Base-by-base conservation (phyloP, 768 basidiomycete species). In the Pleurotus citrinopileatus region DNA sequence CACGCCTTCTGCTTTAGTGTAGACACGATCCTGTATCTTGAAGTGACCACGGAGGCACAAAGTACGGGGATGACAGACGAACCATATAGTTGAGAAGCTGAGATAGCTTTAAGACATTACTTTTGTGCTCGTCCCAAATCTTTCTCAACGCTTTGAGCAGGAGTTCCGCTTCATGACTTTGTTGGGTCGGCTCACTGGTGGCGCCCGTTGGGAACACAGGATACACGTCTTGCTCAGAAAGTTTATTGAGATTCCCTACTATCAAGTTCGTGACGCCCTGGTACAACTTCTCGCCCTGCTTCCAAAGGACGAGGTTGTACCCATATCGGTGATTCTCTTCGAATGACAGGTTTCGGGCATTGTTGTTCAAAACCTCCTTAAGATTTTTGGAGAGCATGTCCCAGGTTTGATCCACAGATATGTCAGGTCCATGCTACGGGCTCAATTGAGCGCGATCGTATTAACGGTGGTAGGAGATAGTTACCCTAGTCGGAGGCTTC, bases 81-180 rank as follows among this genome's bases (percentile, higher is more conserved):
- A 97, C 97, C 94, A 99, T 97, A 65, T 99, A 99, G 65, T 91
- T 93, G 59, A 98, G 75, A 37, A 99, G 82, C 68, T 94, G 93
- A 9, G 87, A 83, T 55, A 99, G 67, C 67, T 95, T 91, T 23
- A 79, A 74, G 91, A 98, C 91, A 66, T 86, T 92, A 9, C 86
- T 84, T 3, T 77, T 84, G 68, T 99, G 97, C 65, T 98, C 94
- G 53, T 95, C 90, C 95, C 97, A 98, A 0, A 96, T 89, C 26
- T 80, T 79, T 64, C 82, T 82, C 52, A 97, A 57, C 25, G 89
- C 88, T 63, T 90, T 94, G 65, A 98, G 70, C 53, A 98, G 77
- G 51, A 84, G 69, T 64, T 98, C 95, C 0, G 87, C 91, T 64
- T 94, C 93, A 61, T 89, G 84, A 42, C 81, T 88, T 60, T 83